A percentile compares a stretch with the other conserved stretches of the same genome.
These are phyloP conservation scores for Ambispora gerdemannii DNA, from an alignment of 192 early-diverging fungal species.

Conservation along the genomic window DNA sequence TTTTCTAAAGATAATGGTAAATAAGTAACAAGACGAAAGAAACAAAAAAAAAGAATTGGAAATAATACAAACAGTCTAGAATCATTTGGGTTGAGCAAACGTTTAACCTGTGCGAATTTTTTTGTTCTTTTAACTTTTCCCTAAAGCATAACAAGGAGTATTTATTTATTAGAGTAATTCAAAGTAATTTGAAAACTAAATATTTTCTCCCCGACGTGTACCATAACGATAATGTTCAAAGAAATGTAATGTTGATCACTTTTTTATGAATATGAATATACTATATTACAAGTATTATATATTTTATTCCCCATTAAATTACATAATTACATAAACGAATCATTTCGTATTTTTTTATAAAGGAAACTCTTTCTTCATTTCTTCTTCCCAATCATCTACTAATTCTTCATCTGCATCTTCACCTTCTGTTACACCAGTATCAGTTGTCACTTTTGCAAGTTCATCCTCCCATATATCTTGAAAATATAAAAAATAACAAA, in stretches of 20 bases:
- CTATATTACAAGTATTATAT: too few relatives aligned
- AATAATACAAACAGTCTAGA: conserved; percentile 70
- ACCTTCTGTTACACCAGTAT: conserved; percentile 9
- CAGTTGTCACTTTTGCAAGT: conserved; percentile 32
- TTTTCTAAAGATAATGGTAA: conserved; percentile 35
- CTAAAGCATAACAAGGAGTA: too few relatives aligned
- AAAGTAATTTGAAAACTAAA: too few relatives aligned
- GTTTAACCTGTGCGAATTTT: conserved; percentile 94
- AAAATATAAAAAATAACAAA: conserved; percentile 5
- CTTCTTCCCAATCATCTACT: conserved; percentile 42
- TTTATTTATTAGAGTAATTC: too few relatives aligned
- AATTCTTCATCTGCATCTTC: conserved; percentile 42
- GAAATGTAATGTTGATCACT: too few relatives aligned
- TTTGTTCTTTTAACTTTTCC: conserved; percentile 89
- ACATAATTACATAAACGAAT: too few relatives aligned
- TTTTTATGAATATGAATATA: too few relatives aligned
- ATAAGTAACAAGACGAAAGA: background rate
- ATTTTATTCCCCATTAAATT: too few relatives aligned
- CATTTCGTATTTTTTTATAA: background rate
- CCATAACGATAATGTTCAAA: too few relatives aligned
- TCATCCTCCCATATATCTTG: conserved; percentile 46
- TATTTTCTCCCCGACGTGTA: too few relatives aligned
- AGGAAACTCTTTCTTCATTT: conserved; percentile 35
- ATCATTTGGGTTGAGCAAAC: conserved; percentile 89
- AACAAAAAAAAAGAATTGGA: conserved; percentile 1